Base-by-base conservation (phyloP, 2,329 filamentous ascomycete species). In the Phialophora tarda region DNA sequence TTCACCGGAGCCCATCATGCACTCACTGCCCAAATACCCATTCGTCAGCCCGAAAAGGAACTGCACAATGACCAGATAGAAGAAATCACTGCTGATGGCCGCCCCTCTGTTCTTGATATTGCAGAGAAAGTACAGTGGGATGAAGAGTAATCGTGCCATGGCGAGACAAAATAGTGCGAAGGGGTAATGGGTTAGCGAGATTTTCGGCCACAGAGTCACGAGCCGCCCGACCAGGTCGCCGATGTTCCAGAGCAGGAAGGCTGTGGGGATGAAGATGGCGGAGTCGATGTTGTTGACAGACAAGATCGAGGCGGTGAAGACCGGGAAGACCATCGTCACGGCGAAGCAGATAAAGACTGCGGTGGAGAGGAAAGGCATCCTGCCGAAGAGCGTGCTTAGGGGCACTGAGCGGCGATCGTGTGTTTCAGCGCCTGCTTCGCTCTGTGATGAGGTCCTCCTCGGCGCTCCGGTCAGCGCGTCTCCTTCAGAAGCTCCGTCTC, bases 311-410 rank as follows among this genome's bases (percentile, higher is more conserved):
- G 84, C 81, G 0, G 95, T 98, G 78, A 96, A 96, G 67, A 98
- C 91, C 0, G 95, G 95, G 81, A 93, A 98, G 76, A 95, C 88
- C 94, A 99, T 98, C 58, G 93, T 93, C 62, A 94, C 80, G 50
- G 85, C 80, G 74, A 98, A 98, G 75, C 89, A 93, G 70, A 93
- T 76, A 73, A 92, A 92, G 14, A 97, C 87, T 7, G 91, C 87
- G n/a, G 84, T 81, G 0, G 92, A 87, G 14, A 93, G 83, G 86
- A 90, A 96, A 74, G 86, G 87, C 53, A 98, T 85, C 77, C 96
- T 96, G 67, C 81, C 81, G 73, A 95, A 88, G 3, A 98, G 85
- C 0, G 82, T 82, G 70, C 81, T 81, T 70, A 97, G 84, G 11
- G 87, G 81, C 1, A 91, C 80, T 1, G 79, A 74, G 66, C 84